Evolutionary conservation across 139 green algal species (phyloP), one percentile per base, ranked within the genome.

Genomic region (Chlamydomonas sp.): DNA sequence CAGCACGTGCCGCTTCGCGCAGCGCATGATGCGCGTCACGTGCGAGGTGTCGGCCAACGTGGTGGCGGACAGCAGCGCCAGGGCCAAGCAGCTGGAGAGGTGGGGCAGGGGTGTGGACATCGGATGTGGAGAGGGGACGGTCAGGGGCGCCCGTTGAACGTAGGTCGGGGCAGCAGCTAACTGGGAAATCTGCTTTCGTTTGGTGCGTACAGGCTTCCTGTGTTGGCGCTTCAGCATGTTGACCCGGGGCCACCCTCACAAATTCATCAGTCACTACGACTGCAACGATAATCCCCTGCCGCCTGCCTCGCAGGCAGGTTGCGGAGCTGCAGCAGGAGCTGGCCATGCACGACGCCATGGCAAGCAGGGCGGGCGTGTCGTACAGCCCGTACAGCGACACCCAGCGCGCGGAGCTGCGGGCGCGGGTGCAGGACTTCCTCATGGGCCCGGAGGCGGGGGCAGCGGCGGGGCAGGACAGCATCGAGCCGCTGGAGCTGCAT

Each of bases 1-100:
- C 49, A 95, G 93, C 72, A 97, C 95, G 7, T 96, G 93, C 90
- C 92, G 93, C 76, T 97, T 98, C 93, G 94, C 95, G 14, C 88
- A 95, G 84, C 90, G 93, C 64, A 96, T 97, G 94, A 93, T 93
- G 90, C 86, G 90, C 58, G 83, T 97, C 20, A 88, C 75, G 66
- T 93, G 90, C 62, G 91, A 94, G 82, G 87, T 94, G 57, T 83
- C 57, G 3, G 87, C 85, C 85, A 95, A 94, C 72, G 90, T 94
- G 73, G 62, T 91, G 73, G 75, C 90, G 69, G 90, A 94, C 72
- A 85, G 64, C 62, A 89, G 89, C 61, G 89, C 75, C 1, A 67
- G 86, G 12, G 82, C 89, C 6, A 85, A 77, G 58, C 88, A 90
- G 84, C 87, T 95, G 71, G 85, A 94, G 60, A 90, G 91, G 92